phyloP scores from a whole-genome alignment of 352 stramenopile species.

The Phytophthora litchii region DNA sequence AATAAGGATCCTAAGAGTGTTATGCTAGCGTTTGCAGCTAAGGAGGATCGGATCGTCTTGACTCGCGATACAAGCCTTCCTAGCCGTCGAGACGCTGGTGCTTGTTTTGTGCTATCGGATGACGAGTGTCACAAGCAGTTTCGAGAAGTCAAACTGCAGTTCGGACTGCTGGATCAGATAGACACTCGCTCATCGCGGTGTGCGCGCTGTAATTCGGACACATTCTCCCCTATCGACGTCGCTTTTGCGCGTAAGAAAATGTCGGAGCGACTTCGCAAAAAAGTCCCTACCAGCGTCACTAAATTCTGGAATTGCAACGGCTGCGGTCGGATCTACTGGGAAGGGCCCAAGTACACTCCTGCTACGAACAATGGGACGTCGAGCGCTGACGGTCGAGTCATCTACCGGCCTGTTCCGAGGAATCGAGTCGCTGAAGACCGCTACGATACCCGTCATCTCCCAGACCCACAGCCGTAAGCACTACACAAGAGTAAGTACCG shows the following conservation, averaged over 20 bases:
- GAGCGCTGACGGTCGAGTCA: slow-evolving; percentile 15
- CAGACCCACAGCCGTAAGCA: slow-evolving; percentile 1
- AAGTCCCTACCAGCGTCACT: slow-evolving; percentile 35
- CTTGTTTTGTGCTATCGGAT: slow-evolving; percentile 59
- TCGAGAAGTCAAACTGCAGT: slow-evolving; percentile 62
- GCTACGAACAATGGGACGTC: slow-evolving; percentile 3
- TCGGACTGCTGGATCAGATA: slow-evolving; percentile 43
- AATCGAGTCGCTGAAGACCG: slow-evolving; percentile 11
- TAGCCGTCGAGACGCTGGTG: slow-evolving; percentile 48
- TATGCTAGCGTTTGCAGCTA: slow-evolving; percentile 41
- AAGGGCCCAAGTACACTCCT: slow-evolving; percentile 73
- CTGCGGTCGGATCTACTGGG: slow-evolving; percentile 77
- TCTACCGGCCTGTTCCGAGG: slow-evolving; percentile 32
- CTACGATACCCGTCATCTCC: slow-evolving; percentile 22
- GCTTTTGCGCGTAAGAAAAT: slow-evolving; percentile 33
- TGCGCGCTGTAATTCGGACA: slow-evolving; percentile 53
- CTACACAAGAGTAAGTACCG: background rate
- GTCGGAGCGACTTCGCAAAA: slow-evolving; percentile 31
- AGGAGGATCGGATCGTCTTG: slow-evolving; percentile 55
- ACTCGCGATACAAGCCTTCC: slow-evolving; percentile 54
- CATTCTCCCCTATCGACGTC: slow-evolving; percentile 40
- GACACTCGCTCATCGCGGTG: slow-evolving; percentile 50
- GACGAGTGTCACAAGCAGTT: slow-evolving; percentile 63
- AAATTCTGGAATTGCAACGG: slow-evolving; percentile 56
- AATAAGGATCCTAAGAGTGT: slow-evolving; percentile 24